These are phyloP conservation scores for Macrophomina phaseolina DNA, from an alignment of 2,329 filamentous ascomycete species.

Conservation along the genomic window DNA sequence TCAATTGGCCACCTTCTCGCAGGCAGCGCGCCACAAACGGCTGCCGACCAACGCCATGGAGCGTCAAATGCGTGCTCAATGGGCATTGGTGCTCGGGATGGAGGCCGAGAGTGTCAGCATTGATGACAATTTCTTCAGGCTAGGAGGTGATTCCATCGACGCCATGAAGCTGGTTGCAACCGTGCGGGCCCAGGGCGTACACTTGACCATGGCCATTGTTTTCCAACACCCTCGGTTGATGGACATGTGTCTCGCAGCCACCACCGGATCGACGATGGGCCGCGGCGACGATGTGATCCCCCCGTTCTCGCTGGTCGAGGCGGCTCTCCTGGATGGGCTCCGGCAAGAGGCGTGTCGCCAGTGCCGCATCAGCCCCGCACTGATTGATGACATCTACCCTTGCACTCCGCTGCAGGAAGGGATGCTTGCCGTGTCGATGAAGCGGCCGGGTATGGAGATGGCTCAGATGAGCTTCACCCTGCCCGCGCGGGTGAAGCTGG, in stretches of 20 bases:
- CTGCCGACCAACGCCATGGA: neutral
- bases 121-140: neutral
- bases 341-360: constrained; percentile 25
- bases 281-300: neutral
- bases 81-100: neutral
- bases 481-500: constrained; percentile 32
- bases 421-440: constrained; percentile 59
- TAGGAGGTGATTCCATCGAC: neutral
- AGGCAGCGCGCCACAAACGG: too few relatives aligned
- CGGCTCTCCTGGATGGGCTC: neutral
- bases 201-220: neutral
- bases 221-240: neutral
- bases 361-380: neutral
- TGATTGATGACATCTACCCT: constrained; percentile 59
- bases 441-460: constrained; percentile 59
- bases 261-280: neutral
- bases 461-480: constrained; percentile 39
- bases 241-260: neutral
- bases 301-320: neutral
- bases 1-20: constrained; percentile 26
- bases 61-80: neutral
- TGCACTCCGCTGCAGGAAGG: constrained; percentile 62
- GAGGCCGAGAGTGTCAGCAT: neutral
- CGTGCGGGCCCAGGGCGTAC: too few relatives aligned
- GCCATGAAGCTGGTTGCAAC: neutral